Evolutionary conservation across 352 stramenopile genomes (phyloP).

Genomic region (Hyaloperonospora arabidopsidis): DNA sequence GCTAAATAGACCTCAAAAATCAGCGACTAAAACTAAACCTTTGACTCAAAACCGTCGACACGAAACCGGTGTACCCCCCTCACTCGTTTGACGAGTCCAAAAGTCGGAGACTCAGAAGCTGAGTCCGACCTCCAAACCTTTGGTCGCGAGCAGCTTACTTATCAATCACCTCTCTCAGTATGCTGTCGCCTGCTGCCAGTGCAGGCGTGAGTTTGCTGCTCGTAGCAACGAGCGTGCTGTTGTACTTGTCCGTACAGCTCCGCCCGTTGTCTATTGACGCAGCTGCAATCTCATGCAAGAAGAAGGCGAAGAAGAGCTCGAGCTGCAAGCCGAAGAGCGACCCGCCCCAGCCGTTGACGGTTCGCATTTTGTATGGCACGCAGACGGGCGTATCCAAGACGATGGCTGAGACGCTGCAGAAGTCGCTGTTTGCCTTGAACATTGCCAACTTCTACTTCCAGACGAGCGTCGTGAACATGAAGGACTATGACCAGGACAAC

Average conservation of each 20-base stretch:
- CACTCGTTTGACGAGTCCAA: too few species aligned
- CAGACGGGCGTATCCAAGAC: slow-evolving; percentile 77
- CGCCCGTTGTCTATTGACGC: slow-evolving; percentile 13
- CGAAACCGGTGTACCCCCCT: too few species aligned
- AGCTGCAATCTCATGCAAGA: slow-evolving; percentile 11
- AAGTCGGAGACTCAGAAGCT: background rate
- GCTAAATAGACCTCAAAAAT: too few species aligned
- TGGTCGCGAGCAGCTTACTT: background rate
- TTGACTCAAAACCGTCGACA: too few species aligned
- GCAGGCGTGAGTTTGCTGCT: slow-evolving; percentile 43
- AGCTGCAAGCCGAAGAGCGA: slow-evolving; percentile 8
- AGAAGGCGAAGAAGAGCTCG: slow-evolving; percentile 18
- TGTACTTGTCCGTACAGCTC: slow-evolving; percentile 25
- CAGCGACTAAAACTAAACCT: too few species aligned
- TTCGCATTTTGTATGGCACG: slow-evolving; percentile 83
- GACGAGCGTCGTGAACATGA: slow-evolving; percentile 79
- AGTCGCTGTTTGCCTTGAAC: slow-evolving; percentile 73
- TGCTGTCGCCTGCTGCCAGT: slow-evolving; percentile 29
- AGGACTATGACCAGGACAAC: slow-evolving; percentile 87
- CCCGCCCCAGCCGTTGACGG: slow-evolving; percentile 33
- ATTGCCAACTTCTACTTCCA: slow-evolving; percentile 77
- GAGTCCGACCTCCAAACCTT: background rate
- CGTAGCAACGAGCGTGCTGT: slow-evolving; percentile 40
- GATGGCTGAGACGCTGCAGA: slow-evolving; percentile 68
- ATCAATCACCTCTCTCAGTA: slow-evolving; percentile 4